Percentiles rank a stretch among this genome's conserved stretches.
phyloP scores from a whole-genome alignment of 2,329 filamentous ascomycete genomes.

The Amauroascus niger region DNA sequence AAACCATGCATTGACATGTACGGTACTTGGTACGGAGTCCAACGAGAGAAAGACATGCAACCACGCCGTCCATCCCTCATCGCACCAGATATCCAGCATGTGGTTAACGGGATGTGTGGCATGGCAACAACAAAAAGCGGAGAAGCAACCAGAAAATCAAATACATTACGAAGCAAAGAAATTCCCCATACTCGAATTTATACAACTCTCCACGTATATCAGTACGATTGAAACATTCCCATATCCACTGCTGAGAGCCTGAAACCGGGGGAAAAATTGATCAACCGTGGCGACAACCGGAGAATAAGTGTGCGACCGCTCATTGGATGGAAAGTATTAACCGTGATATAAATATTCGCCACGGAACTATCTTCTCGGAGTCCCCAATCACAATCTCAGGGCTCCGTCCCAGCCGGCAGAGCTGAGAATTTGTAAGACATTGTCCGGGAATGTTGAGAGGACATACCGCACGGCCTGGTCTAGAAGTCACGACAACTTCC shows the following conservation, averaged over 20 bases:
- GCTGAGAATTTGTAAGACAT: neutral
- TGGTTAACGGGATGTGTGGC: neutral
- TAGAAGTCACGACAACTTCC: neutral
- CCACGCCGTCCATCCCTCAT: neutral
- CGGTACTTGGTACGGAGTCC: neutral
- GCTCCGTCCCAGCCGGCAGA: neutral
- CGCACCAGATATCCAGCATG: neutral
- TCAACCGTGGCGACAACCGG: neutral
- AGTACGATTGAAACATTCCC: no score
- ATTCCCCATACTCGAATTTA: neutral
- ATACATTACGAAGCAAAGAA: neutral
- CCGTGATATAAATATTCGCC: neutral
- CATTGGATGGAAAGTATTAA: neutral
- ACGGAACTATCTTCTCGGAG: neutral
- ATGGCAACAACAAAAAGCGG: neutral
- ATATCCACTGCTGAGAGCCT: neutral
- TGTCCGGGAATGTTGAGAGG: neutral
- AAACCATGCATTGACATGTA: neutral
- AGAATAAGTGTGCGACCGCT: neutral
- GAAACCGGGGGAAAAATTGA: neutral
- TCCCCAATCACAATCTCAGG: neutral
- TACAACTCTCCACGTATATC: no score
- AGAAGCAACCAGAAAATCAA: neutral
- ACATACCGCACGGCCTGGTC: neutral
- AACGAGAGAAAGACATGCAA: neutral